Base-by-base conservation (phyloP, 2,329 filamentous ascomycete genomes). In the Diaporthe eres region DNA sequence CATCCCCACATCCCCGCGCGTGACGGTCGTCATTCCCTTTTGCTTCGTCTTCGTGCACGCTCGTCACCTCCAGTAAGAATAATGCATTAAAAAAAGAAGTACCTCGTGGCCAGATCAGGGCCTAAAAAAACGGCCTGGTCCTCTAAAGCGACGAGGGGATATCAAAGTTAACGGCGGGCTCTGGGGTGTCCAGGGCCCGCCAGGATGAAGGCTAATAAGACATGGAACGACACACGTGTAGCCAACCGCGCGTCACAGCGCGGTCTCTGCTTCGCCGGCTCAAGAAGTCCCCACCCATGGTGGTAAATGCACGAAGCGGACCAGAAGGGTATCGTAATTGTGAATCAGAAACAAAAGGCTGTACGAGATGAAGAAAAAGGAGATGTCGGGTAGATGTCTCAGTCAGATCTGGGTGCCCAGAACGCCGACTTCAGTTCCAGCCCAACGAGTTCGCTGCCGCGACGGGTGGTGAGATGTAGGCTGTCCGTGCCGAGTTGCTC, bases 391-490 rank as follows among this genome's bases (percentile, higher is more conserved):
- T 55, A 55, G 79, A 77, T 79, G 77, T 51, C 51, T 49, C 51
- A 71, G 55, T 61, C 49, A 49, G 74, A 70, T 75, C 78, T 49
- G 53, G 39, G 47, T 67, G 67, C 70, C 75, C 74, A 47, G 47
- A 42, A 37, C 37, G 47, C n/a, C 47, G 28, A 68, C 74, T 80
- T 92, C 89, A 98, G 88, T 97, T 98, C 96, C 96, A 98, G 81
- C 96, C 96, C 79, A 98, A 90, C 71, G 95, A 98, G 89, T 98
- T 98, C 87, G 97, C 95, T 4, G 95, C 94, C 84, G 96, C 96
- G 78, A 98, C 94, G 4, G 96, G 96, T 47, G 95, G 94, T 77
- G 94, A 97, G 83, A 98, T 98, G 85, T 93, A 88, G 58, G 89
- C 88, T 4, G 89, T 91, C 65, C 90, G 87, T 31, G 85, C 89